Evolutionary conservation across 1,139 yeast genomes (phyloP).

Genomic region (Candida freyschussii): DNA sequence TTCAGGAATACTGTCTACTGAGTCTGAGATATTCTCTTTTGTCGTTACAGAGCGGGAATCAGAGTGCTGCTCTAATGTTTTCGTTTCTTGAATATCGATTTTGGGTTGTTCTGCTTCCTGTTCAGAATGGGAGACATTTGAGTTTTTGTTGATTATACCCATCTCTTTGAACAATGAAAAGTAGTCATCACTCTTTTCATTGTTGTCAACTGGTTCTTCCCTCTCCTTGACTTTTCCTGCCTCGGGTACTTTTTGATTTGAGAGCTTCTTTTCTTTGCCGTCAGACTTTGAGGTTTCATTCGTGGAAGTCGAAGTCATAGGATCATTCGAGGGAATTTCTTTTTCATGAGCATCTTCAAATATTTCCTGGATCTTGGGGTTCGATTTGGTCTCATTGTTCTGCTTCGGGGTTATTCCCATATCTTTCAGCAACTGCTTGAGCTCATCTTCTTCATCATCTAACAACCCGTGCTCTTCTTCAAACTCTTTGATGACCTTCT

Average conservation of each 20-base stretch:
- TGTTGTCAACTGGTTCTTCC: not conserved
- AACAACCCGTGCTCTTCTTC: slow-evolving; percentile 7
- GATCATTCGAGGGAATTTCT: no score
- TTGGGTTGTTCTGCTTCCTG: not conserved
- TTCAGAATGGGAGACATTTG: slow-evolving; percentile 3
- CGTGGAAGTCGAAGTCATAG: no score
- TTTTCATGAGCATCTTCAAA: slow-evolving; percentile 1
- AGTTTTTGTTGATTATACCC: slow-evolving; percentile 38
- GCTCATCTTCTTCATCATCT: slow-evolving; percentile 16
- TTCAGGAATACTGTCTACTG: not conserved
- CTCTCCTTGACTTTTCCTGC: not conserved
- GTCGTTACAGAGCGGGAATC: no score
- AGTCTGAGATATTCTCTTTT: no score
- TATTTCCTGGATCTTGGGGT: slow-evolving; percentile 10
- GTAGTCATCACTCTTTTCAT: slow-evolving; percentile 30
- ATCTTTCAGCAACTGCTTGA: slow-evolving; percentile 18
- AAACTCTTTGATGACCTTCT: slow-evolving; percentile 13
- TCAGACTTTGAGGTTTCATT: no score
- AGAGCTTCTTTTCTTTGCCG: no score
- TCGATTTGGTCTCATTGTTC: not conserved
- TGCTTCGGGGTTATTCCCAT: slow-evolving; percentile 18
- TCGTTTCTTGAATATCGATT: no score
- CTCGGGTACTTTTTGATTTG: no score
- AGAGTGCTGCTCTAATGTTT: not conserved
- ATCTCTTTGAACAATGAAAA: slow-evolving; percentile 40